Percentiles rank a stretch among this genome's conserved stretches.
Conservation (phyloP, 495 filamentous ascomycete species). For the Aspergillus panamensis region DNA sequence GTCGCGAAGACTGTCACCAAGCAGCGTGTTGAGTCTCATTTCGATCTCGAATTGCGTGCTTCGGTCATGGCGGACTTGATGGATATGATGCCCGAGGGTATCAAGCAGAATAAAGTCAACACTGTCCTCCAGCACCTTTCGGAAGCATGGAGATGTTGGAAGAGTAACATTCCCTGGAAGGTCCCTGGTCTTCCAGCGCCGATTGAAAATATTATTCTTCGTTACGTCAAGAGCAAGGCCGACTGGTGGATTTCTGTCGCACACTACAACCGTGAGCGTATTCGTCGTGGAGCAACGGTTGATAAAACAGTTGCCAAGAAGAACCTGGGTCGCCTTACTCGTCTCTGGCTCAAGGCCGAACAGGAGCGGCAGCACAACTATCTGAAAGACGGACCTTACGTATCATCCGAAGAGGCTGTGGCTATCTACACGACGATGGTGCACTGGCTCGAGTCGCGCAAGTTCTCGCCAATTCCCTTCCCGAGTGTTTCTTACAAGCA, state of each 20-base stretch:
- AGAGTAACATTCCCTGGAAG: constrained; percentile 99
- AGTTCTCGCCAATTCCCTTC: constrained; percentile 98
- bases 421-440: constrained; percentile 99
- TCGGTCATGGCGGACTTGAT: constrained; percentile 99
- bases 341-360: constrained; percentile 97
- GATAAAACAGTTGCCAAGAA: constrained; percentile 99
- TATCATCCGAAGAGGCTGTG: constrained; percentile 96
- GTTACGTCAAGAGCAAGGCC: constrained; percentile 98
- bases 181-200: constrained; percentile 93
- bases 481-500: constrained; percentile 99
- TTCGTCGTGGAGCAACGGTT: constrained; percentile 91
- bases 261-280: constrained; percentile 97
- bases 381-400: constrained; percentile 98
- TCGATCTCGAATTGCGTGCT: constrained; percentile 94
- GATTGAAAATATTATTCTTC: constrained; percentile 96
- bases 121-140: constrained; percentile 96
- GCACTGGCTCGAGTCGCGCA: constrained; percentile 97
- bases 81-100: constrained; percentile 99
- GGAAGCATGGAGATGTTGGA: constrained; percentile 99
- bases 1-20: constrained; percentile 99
- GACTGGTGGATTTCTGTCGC: constrained; percentile 99
- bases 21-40: constrained; percentile 98
- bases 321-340: constrained; percentile 91
- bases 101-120: constrained; percentile 99
- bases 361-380: constrained; percentile 99